Evolutionary conservation across 768 basidiomycete species (phyloP).

Genomic region (Termitomyces sp.): DNA sequence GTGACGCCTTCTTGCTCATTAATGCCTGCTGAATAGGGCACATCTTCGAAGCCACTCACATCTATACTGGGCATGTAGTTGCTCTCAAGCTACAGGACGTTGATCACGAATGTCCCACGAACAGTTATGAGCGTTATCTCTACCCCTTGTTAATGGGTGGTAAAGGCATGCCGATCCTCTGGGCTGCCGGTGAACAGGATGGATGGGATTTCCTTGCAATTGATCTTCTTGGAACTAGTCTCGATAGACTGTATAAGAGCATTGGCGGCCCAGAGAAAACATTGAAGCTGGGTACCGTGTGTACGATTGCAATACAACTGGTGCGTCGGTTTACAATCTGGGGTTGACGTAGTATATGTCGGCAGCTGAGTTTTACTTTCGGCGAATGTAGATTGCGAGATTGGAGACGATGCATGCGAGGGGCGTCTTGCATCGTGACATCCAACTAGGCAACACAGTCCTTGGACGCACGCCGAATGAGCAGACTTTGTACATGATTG

Average conservation of each 20-base stretch:
- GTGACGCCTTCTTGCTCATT: not conserved
- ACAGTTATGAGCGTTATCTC: constrained; percentile 61
- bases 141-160: constrained; percentile 71
- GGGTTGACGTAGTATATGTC: not conserved
- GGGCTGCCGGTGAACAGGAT: constrained; percentile 51
- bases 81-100: constrained; percentile 71
- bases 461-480: constrained; percentile 57
- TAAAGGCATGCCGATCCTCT: constrained; percentile 70
- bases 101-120: constrained; percentile 73
- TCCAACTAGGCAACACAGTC: constrained; percentile 75
- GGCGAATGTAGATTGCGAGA: constrained; percentile 48
- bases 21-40: constrained; percentile 40
- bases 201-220: constrained; percentile 74
- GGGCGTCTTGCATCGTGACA: constrained; percentile 72
- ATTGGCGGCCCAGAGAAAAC: constrained; percentile 41
- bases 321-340: constrained; percentile 32
- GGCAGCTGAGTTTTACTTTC: not conserved
- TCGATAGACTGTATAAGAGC: constrained; percentile 56
- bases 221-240: constrained; percentile 64
- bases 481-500: constrained; percentile 71
- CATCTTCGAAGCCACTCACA: constrained; percentile 58
- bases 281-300: constrained; percentile 69
- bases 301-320: constrained; percentile 72
- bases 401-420: constrained; percentile 73
- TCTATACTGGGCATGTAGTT: constrained; percentile 53